Percentiles rank a stretch among this genome's conserved stretches.
phyloP scores from a whole-genome alignment of 176 grass and related monocot genomes.

The Saccharum spontaneum region DNA sequence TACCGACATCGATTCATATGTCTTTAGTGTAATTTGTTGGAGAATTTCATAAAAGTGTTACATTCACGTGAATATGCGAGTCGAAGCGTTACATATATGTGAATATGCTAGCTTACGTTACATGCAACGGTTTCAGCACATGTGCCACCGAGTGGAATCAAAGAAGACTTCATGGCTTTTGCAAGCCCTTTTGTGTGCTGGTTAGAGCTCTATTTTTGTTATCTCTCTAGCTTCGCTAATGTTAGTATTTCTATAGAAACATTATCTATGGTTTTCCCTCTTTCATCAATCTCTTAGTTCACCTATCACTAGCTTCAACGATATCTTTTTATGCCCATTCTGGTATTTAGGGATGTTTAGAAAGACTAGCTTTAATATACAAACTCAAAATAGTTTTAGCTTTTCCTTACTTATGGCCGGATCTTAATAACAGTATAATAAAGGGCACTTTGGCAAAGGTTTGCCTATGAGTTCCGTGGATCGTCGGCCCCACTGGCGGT shows the following conservation, averaged over 20 bases:
- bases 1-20: too few species aligned
- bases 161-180: too few species aligned
- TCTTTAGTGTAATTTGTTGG: too few species aligned
- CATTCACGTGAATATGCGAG: too few species aligned
- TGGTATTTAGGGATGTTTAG: neutral
- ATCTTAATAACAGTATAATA: neutral
- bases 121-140: neutral
- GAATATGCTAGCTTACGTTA: neutral
- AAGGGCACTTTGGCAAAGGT: constrained; percentile 29
- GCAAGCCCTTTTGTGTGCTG: too few species aligned
- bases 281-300: neutral
- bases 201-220: too few species aligned
- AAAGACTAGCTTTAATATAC: neutral
- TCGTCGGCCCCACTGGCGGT: neutral
- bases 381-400: neutral
- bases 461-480: neutral
- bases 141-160: too few species aligned
- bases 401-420: neutral
- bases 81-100: neutral
- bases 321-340: neutral
- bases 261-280: neutral
- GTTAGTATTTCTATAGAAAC: neutral
- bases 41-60: neutral
- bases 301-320: neutral
- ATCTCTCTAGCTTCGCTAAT: neutral